A percentile compares a stretch with the other conserved stretches of the same genome.
phyloP scores from a whole-genome alignment of 306 rosid genomes.

The Echinosophora koreensis region DNA sequence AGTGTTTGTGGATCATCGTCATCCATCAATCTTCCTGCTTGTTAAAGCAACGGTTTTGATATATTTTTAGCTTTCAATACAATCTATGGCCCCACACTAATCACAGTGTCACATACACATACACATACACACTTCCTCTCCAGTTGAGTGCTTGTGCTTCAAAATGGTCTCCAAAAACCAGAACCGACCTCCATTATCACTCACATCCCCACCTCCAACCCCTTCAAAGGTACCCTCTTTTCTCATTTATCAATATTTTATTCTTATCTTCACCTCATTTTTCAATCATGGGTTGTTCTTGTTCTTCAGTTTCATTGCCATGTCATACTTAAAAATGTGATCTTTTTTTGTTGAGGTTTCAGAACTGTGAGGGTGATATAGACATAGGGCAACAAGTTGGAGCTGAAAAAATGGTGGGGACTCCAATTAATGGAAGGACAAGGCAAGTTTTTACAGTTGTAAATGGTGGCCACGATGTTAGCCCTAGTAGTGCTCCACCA shows the following conservation, averaged over 20 bases:
- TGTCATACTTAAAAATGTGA: constrained; percentile 31
- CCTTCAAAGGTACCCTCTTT: constrained; percentile 54
- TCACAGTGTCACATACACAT: constrained; percentile 35
- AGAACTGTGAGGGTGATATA: constrained; percentile 54
- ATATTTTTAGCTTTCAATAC: constrained; percentile 74
- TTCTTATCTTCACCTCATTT: constrained; percentile 41
- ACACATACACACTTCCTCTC: neutral
- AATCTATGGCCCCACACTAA: constrained; percentile 85
- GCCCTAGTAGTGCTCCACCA: constrained; percentile 76
- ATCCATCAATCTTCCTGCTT: constrained; percentile 67
- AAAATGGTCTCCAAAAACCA: constrained; percentile 63
- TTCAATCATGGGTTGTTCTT: constrained; percentile 40
- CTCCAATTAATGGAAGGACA: constrained; percentile 76
- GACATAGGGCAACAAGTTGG: constrained; percentile 51
- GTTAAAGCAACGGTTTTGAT: constrained; percentile 84
- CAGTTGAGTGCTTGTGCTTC: constrained; percentile 49
- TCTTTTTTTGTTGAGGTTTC: constrained; percentile 39
- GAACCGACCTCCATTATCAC: constrained; percentile 54
- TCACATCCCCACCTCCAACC: constrained; percentile 52
- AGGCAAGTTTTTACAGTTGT: constrained; percentile 71
- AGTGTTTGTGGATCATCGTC: constrained; percentile 51
- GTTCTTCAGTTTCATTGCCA: constrained; percentile 32
- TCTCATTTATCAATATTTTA: constrained; percentile 35
- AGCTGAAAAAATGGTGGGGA: constrained; percentile 74
- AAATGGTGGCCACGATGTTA: constrained; percentile 79